A percentile compares a stretch with the other conserved stretches of the same genome.
phyloP scores from a whole-genome alignment of 345 rosid species.

The Draba incana region DNA sequence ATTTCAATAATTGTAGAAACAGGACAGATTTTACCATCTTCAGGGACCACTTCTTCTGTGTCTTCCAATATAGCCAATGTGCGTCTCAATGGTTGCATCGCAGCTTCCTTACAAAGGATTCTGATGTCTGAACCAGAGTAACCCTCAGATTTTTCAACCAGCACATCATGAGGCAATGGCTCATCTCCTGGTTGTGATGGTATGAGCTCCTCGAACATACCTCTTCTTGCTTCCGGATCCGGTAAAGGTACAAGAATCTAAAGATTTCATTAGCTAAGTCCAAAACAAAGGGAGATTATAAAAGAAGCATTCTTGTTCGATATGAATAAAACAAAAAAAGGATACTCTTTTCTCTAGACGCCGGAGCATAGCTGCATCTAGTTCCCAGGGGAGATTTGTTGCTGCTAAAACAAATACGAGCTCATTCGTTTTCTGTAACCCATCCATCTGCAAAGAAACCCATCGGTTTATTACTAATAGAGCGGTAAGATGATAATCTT shows the following conservation, averaged over 20 bases:
- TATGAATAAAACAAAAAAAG: conserved; percentile 36
- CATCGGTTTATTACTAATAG: conserved; percentile 29
- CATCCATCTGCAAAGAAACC: conserved; percentile 83
- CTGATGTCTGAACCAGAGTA: conserved; percentile 95
- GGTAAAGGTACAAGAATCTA: conserved; percentile 98
- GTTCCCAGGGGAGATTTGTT: conserved; percentile 97
- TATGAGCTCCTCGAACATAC: conserved; percentile 87
- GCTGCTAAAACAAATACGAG: conserved; percentile 98
- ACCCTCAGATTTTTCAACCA: conserved; percentile 80
- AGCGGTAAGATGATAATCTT: neutral
- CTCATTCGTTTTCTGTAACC: conserved; percentile 75
- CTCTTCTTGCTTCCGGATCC: conserved; percentile 90
- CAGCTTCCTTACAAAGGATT: conserved; percentile 88
- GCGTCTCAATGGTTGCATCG: conserved; percentile 94
- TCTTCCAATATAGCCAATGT: conserved; percentile 69
- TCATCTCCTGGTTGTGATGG: conserved; percentile 56
- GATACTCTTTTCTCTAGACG: conserved; percentile 99
- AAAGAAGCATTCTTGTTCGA: neutral
- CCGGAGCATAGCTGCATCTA: conserved; percentile 97
- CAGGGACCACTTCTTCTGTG: conserved; percentile 62
- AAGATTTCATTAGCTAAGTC: conserved; percentile 42
- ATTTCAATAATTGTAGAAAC: too few species aligned
- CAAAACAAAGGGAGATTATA: conserved; percentile 23
- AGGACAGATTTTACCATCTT: conserved; percentile 59
- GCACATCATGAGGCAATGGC: conserved; percentile 68